Evolutionary conservation across 495 filamentous ascomycete genomes (phyloP).

Genomic region (Cairneyella variabilis): DNA sequence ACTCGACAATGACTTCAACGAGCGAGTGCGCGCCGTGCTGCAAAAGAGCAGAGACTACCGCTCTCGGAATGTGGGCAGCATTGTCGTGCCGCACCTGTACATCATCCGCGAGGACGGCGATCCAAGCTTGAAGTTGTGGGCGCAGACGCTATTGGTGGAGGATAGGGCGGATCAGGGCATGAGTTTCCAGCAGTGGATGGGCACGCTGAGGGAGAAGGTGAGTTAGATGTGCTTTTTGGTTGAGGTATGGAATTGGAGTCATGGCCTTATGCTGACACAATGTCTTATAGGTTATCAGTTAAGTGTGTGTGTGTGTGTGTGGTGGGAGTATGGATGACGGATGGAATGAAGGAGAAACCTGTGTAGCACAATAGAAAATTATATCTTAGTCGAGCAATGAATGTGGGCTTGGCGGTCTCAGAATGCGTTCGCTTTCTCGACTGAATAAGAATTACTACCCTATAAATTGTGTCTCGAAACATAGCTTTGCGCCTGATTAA

Average conservation of each 20-base stretch:
- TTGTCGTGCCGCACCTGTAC: constrained; percentile 87
- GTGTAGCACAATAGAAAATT: constrained; percentile 26
- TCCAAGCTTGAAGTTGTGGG: constrained; percentile 92
- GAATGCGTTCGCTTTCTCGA: too few relatives aligned
- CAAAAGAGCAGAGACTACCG: constrained; percentile 88
- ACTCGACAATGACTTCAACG: constrained; percentile 94
- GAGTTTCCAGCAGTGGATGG: constrained; percentile 92
- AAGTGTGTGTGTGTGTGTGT: too few relatives aligned
- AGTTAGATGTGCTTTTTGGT: constrained; percentile 35
- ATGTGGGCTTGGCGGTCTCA: too few relatives aligned
- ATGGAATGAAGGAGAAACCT: constrained; percentile 11
- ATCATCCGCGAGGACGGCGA: constrained; percentile 94
- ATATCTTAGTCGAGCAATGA: background rate
- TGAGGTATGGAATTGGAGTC: constrained; percentile 6
- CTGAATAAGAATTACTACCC: too few relatives aligned
- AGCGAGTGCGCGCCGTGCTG: constrained; percentile 81
- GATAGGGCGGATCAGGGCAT: constrained; percentile 91
- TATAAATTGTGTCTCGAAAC: too few relatives aligned
- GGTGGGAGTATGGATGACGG: too few relatives aligned
- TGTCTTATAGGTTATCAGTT: constrained; percentile 30
- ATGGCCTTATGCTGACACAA: constrained; percentile 25
- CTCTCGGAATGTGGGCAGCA: constrained; percentile 82
- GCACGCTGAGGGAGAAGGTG: constrained; percentile 92
- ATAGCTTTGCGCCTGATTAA: too few relatives aligned
- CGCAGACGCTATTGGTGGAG: constrained; percentile 91